Percentiles rank a stretch among this genome's conserved stretches.
phyloP scores from a whole-genome alignment of 2,329 filamentous ascomycete species.

The Akanthomyces muscarius region DNA sequence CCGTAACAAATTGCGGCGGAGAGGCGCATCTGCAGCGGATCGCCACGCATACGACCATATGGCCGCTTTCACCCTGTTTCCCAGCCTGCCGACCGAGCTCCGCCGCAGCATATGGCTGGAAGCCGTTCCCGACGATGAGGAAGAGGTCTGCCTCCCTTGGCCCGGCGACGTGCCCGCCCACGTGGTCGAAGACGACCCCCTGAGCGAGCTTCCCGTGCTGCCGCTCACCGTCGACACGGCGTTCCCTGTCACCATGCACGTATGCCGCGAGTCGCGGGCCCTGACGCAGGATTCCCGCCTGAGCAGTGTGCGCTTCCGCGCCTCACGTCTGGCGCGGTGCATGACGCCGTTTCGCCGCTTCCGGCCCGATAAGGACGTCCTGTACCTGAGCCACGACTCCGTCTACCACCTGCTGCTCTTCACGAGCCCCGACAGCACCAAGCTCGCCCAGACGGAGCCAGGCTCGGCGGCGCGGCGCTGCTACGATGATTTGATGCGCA shows the following conservation, averaged over 20 bases:
- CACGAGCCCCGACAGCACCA: too few relatives aligned
- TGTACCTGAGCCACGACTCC: not conserved
- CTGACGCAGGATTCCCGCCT: not conserved
- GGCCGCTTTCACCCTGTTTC: not conserved
- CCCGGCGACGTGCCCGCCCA: not conserved
- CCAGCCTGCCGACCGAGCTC: not conserved
- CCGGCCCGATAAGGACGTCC: not conserved
- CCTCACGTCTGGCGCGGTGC: not conserved
- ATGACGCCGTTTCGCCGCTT: slow-evolving; percentile 1
- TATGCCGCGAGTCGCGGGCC: not conserved
- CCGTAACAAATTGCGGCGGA: too few relatives aligned
- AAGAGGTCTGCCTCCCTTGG: slow-evolving; percentile 5
- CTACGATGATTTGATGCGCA: too few relatives aligned
- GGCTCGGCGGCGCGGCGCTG: not conserved
- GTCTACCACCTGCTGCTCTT: not conserved
- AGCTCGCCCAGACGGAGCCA: too few relatives aligned
- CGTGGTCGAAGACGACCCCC: not conserved
- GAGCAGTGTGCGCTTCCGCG: not conserved
- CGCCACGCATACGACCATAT: too few relatives aligned
- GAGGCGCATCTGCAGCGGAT: too few relatives aligned
- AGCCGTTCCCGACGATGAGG: slow-evolving; percentile 1
- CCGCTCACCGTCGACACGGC: slow-evolving; percentile 6
- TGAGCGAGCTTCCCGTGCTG: not conserved
- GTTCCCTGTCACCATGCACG: not conserved
- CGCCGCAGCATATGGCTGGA: not conserved